A percentile compares a stretch with the other conserved stretches of the same genome.
phyloP scores from a whole-genome alignment of 169 alveolate species.

The Eimeria nieschulzi region DNA sequence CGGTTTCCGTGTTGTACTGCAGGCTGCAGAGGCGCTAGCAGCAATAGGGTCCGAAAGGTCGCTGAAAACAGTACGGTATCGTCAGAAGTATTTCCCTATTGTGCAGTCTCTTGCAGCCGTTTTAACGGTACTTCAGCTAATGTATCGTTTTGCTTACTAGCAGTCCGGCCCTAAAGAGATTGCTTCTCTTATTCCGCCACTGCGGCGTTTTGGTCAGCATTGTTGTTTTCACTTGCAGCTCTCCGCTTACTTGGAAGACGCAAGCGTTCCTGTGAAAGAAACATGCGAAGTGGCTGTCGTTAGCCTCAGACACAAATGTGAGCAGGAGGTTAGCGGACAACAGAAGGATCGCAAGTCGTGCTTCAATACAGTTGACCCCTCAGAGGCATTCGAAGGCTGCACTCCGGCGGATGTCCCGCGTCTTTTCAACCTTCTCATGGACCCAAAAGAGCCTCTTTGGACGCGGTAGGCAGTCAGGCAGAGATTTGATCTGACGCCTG shows the following conservation, averaged over 20 bases:
- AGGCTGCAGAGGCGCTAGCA: slow-evolving; percentile 87
- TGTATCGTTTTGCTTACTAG: too few relatives aligned
- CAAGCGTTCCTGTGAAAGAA: not conserved
- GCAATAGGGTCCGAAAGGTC: slow-evolving; percentile 82
- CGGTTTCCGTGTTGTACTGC: not conserved
- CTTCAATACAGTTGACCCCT: slow-evolving; percentile 43
- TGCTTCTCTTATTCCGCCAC: too few relatives aligned
- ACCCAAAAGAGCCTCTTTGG: slow-evolving; percentile 14
- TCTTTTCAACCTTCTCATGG: not conserved
- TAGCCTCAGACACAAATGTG: not conserved
- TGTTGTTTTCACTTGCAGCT: not conserved
- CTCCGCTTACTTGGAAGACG: not conserved
- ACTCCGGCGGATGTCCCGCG: not conserved
- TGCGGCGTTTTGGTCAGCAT: too few relatives aligned
- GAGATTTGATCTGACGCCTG: too few relatives aligned
- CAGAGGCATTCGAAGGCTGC: slow-evolving; percentile 31
- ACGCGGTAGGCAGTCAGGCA: slow-evolving; percentile 5
- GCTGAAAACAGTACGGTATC: slow-evolving; percentile 81
- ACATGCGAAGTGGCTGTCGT: slow-evolving; percentile 23
- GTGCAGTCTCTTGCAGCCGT: too few relatives aligned
- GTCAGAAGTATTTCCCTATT: not conserved
- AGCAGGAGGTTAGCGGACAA: not conserved
- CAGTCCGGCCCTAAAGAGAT: too few relatives aligned
- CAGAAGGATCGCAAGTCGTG: not conserved
- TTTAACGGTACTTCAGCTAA: not conserved